Evolutionary conservation across 495 filamentous ascomycete species (phyloP).

Genomic region (Barbatosphaeria neglecta): DNA sequence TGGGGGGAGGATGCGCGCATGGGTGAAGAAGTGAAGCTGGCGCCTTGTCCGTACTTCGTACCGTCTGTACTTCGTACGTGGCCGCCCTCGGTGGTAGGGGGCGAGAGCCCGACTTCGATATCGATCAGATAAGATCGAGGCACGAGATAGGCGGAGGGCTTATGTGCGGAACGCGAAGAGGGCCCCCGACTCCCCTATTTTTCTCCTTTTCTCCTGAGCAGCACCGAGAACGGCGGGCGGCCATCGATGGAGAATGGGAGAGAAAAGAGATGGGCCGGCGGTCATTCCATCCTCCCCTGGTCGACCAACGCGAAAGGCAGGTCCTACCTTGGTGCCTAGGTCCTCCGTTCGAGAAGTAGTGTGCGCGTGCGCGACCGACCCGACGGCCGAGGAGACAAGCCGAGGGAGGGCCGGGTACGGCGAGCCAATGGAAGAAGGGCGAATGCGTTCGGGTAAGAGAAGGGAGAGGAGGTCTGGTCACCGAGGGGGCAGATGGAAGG

Average conservation of each 20-base stretch:
- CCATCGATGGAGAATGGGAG: no score
- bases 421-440: background rate
- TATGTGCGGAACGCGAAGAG: background rate
- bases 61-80: background rate
- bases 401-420: background rate
- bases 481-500: background rate
- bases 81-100: background rate
- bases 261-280: no score
- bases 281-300: no score
- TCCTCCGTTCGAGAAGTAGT: no score
- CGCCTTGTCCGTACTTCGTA: background rate
- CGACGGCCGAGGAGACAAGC: background rate
- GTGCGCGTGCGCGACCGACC: background rate
- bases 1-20: no score
- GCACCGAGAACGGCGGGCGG: no score
- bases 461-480: background rate
- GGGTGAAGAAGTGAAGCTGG: no score
- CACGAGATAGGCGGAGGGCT: background rate
- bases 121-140: constrained; percentile 1
- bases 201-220: background rate
- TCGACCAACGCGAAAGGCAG: no score
- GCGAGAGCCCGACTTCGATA: background rate
- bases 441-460: no score
- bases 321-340: no score
- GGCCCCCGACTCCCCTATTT: background rate